Evolutionary conservation across 1,284 basidiomycete genomes (phyloP).

Genomic region (Sanghuangporus weigelae): DNA sequence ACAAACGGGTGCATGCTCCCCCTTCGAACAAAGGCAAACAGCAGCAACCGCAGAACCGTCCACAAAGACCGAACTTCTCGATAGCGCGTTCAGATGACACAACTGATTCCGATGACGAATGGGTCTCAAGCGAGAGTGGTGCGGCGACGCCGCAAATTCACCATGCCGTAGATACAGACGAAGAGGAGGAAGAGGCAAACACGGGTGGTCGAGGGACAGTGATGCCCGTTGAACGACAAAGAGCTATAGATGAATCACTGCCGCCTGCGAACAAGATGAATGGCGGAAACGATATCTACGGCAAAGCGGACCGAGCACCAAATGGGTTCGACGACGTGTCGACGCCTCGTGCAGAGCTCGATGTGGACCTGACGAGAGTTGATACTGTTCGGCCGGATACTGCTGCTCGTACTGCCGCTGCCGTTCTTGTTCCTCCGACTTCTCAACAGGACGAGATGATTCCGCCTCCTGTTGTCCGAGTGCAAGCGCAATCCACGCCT

Average conservation of each 20-base stretch:
- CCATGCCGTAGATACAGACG: slow-evolving; percentile 29
- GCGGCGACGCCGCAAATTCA: slow-evolving; percentile 53
- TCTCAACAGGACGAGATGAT: slow-evolving; percentile 21
- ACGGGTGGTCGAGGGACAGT: slow-evolving; percentile 23
- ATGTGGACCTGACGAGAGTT: slow-evolving; percentile 30
- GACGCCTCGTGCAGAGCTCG: slow-evolving; percentile 31
- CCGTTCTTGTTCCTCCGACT: slow-evolving; percentile 2
- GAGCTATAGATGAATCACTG: not conserved
- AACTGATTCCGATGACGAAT: slow-evolving; percentile 58
- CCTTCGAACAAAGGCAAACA: slow-evolving; percentile 27
- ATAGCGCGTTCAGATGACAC: slow-evolving; percentile 46
- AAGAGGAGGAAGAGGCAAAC: slow-evolving; percentile 29
- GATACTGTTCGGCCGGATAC: slow-evolving; percentile 26
- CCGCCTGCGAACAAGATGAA: not conserved
- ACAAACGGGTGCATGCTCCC: slow-evolving; percentile 29
- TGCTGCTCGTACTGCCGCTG: not conserved
- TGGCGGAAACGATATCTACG: slow-evolving; percentile 1
- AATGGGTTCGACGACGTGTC: slow-evolving; percentile 14
- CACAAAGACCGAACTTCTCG: slow-evolving; percentile 49
- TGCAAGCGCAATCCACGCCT: slow-evolving; percentile 20
- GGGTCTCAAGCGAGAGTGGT: slow-evolving; percentile 72
- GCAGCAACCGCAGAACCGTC: not conserved
- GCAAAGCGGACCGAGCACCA: slow-evolving; percentile 24
- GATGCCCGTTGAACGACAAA: not conserved
- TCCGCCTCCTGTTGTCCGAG: slow-evolving; percentile 24